Percentiles rank a stretch among this genome's conserved stretches.
These are phyloP conservation scores for Discostella stelligeroides DNA, from an alignment of 108 stramenopile species.

Conservation along the genomic window DNA sequence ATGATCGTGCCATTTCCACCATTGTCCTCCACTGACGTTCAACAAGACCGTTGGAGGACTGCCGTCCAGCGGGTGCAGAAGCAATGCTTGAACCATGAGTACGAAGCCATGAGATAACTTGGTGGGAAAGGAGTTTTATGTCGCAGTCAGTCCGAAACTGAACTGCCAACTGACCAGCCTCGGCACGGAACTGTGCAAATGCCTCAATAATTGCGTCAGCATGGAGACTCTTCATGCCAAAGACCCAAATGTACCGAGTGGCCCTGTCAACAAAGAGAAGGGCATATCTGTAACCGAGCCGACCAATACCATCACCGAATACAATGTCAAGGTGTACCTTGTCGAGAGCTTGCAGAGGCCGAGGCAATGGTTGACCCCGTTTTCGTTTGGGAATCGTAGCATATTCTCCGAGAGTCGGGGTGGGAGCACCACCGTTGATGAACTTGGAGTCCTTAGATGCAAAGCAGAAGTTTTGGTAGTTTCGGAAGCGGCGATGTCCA, in stretches of 20 bases:
- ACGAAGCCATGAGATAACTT: neutral
- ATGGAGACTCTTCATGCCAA: constrained; percentile 19
- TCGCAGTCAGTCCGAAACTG: constrained; percentile 28
- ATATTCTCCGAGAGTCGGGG: constrained; percentile 9
- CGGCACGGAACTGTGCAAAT: constrained; percentile 1
- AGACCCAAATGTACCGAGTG: constrained; percentile 18
- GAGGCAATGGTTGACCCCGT: neutral
- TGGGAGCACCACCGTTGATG: constrained; percentile 11
- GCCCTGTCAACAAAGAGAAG: constrained; percentile 20
- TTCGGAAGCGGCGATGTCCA: neutral
- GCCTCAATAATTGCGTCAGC: constrained; percentile 12
- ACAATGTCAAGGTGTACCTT: constrained; percentile 26
- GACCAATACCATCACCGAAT: constrained; percentile 23
- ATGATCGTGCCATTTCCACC: constrained; percentile 12
- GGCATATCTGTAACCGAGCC: constrained; percentile 23
- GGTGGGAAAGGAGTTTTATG: constrained; percentile 21
- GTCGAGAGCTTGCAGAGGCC: constrained; percentile 1
- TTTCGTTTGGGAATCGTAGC: constrained; percentile 14
- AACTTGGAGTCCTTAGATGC: constrained; percentile 13
- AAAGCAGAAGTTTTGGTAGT: constrained; percentile 1
- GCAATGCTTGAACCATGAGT: constrained; percentile 11
- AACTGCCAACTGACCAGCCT: constrained; percentile 7
- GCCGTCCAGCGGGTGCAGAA: constrained; percentile 21
- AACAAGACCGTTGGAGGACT: constrained; percentile 28
- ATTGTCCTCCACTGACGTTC: constrained; percentile 25